phyloP scores from a whole-genome alignment of 345 rosid genomes.

The Erodium maritimum region DNA sequence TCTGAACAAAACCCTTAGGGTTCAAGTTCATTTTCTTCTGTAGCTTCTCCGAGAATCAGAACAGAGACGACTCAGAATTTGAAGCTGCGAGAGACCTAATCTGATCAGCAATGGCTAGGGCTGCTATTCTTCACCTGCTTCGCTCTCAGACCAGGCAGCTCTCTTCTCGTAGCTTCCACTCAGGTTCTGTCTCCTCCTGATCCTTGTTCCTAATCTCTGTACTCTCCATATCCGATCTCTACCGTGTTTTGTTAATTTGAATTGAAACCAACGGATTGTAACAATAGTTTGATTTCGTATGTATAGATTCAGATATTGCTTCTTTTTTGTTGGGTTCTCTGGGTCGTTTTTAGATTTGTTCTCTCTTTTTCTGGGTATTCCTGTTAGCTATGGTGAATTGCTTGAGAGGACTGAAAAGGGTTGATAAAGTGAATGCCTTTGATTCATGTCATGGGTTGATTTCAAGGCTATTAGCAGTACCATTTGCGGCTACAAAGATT shows the following conservation, averaged over 20 bases:
- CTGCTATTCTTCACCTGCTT: slow-evolving; percentile 43
- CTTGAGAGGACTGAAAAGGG: too few species aligned
- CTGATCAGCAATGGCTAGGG: slow-evolving; percentile 40
- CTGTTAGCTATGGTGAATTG: background rate
- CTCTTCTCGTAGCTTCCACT: slow-evolving; percentile 23
- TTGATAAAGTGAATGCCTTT: background rate
- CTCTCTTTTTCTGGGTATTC: background rate
- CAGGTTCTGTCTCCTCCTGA: slow-evolving; percentile 36
- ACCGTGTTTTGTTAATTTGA: background rate
- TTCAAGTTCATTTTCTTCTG: background rate
- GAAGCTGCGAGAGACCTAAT: background rate
- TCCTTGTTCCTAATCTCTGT: background rate
- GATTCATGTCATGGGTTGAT: background rate
- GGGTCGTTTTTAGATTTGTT: too few species aligned
- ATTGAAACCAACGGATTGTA: background rate
- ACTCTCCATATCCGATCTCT: background rate
- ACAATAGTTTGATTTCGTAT: background rate
- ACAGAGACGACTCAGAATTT: background rate
- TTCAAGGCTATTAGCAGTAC: background rate
- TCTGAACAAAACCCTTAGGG: background rate
- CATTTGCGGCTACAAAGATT: background rate
- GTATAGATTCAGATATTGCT: background rate
- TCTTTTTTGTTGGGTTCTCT: too few species aligned
- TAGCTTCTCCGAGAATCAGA: background rate
- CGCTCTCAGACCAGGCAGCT: slow-evolving; percentile 39